Evolutionary conservation across 495 filamentous ascomycete species (phyloP).

Genomic region (Elasticomyces elasticus): DNA sequence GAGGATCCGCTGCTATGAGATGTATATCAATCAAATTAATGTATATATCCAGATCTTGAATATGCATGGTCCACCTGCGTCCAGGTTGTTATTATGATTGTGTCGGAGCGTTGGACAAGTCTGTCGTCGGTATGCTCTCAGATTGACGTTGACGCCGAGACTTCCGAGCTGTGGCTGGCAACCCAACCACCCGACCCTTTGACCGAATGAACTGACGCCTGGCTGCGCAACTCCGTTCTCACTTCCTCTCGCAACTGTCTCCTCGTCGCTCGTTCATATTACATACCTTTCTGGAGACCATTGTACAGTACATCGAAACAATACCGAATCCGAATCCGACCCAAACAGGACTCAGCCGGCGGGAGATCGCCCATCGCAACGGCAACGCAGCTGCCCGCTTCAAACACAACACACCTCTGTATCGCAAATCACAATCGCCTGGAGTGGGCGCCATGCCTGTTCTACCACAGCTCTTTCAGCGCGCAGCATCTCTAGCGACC

Average conservation of each 20-base stretch:
- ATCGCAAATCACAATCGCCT: background rate
- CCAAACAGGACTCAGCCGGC: background rate
- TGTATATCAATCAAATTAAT: too few relatives aligned
- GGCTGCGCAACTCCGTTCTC: background rate
- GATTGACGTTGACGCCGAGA: too few relatives aligned
- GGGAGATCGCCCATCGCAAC: background rate
- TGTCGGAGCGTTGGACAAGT: too few relatives aligned
- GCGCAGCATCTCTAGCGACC: background rate
- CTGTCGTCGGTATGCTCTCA: too few relatives aligned
- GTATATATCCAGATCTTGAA: too few relatives aligned
- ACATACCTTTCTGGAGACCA: background rate
- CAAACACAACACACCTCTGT: background rate
- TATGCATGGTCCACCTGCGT: too few relatives aligned
- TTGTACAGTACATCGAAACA: background rate
- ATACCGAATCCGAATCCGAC: background rate
- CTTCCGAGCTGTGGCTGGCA: too few relatives aligned
- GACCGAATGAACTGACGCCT: too few relatives aligned
- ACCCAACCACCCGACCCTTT: too few relatives aligned
- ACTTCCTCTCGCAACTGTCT: background rate
- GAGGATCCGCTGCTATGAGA: too few relatives aligned
- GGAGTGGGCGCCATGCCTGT: conserved; percentile 18
- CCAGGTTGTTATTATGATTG: too few relatives aligned
- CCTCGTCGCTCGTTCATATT: background rate
- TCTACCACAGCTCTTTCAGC: conserved; percentile 5
- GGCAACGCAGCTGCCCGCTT: background rate